These are phyloP conservation scores for Lichtheimia corymbifera DNA, from an alignment of 371 early-diverging fungal species.

Conservation along the genomic window DNA sequence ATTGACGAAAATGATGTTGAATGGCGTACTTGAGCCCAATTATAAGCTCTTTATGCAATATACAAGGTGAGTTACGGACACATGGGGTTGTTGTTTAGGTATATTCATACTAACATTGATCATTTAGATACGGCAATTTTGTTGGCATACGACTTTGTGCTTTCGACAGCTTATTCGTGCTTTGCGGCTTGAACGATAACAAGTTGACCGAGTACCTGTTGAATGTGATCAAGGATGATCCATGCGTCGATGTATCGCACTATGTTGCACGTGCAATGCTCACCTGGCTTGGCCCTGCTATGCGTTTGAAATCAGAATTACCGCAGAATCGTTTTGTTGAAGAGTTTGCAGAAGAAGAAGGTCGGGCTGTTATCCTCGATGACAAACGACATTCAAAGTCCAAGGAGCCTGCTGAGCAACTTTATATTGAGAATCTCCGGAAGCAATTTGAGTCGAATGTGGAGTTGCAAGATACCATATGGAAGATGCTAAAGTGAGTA, in stretches of 20 bases:
- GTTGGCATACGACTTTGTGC: constrained; percentile 65
- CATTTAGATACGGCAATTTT: constrained; percentile 59
- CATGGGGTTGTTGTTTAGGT: too few relatives aligned
- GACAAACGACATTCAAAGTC: constrained; percentile 19
- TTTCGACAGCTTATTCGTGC: constrained; percentile 63
- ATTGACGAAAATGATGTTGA: constrained; percentile 59
- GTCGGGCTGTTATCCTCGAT: constrained; percentile 36
- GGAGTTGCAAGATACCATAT: constrained; percentile 38
- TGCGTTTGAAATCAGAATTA: constrained; percentile 33
- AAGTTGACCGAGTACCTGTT: constrained; percentile 55
- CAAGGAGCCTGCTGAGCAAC: constrained; percentile 36
- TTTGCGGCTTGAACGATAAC: constrained; percentile 58
- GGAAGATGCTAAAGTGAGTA: constrained; percentile 46
- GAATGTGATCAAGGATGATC: constrained; percentile 59
- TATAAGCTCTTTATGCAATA: constrained; percentile 65
- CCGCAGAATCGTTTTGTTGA: constrained; percentile 29
- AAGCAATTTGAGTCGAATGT: constrained; percentile 40
- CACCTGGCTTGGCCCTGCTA: constrained; percentile 55
- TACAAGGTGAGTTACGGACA: constrained; percentile 29
- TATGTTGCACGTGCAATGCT: constrained; percentile 49
- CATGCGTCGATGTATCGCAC: constrained; percentile 54
- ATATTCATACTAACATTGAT: too few relatives aligned
- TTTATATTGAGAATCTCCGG: constrained; percentile 35
- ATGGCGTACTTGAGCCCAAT: constrained; percentile 65
- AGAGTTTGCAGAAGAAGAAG: constrained; percentile 57